Conservation (phyloP, 2,329 filamentous ascomycete species). For the Calonectria naviculata region DNA sequence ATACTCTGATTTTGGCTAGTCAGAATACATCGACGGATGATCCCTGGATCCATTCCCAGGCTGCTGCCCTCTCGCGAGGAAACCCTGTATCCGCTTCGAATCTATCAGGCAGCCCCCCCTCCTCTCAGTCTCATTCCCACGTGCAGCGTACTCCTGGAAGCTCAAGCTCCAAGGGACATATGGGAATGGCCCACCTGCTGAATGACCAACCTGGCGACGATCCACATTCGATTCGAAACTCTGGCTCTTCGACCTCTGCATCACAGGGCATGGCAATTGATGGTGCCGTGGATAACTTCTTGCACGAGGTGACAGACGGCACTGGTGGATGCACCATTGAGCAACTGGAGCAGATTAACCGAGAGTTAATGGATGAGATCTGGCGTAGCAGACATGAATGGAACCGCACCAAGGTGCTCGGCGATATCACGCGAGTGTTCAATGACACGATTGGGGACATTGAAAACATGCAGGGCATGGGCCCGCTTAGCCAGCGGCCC, state of each 20-base stretch:
- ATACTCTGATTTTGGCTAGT: slow-evolving; percentile 62
- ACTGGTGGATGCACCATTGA: slow-evolving; percentile 88
- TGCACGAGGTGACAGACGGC: slow-evolving; percentile 70
- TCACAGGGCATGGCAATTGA: slow-evolving; percentile 60
- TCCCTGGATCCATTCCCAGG: slow-evolving; percentile 69
- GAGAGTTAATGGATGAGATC: slow-evolving; percentile 88
- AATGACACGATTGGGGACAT: slow-evolving; percentile 81
- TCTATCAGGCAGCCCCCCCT: slow-evolving; percentile 49
- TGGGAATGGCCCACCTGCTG: slow-evolving; percentile 49
- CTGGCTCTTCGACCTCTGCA: slow-evolving; percentile 53
- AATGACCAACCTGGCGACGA: slow-evolving; percentile 54
- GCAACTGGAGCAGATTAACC: slow-evolving; percentile 93
- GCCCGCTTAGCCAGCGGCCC: slow-evolving; percentile 55
- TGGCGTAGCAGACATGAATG: slow-evolving; percentile 85
- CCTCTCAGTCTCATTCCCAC: slow-evolving; percentile 51
- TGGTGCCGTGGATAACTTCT: slow-evolving; percentile 65
- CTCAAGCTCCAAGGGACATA: slow-evolving; percentile 44
- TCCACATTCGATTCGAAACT: slow-evolving; percentile 41
- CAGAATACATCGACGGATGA: slow-evolving; percentile 64
- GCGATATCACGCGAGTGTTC: slow-evolving; percentile 74
- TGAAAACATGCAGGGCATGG: slow-evolving; percentile 60
- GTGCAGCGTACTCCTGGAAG: slow-evolving; percentile 44
- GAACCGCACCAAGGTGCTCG: slow-evolving; percentile 82
- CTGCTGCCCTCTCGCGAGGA: slow-evolving; percentile 59
- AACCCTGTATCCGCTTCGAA: slow-evolving; percentile 41